These are phyloP conservation scores for Talaromyces marneffei DNA, from an alignment of 2,329 filamentous ascomycete species.

Conservation along the genomic window DNA sequence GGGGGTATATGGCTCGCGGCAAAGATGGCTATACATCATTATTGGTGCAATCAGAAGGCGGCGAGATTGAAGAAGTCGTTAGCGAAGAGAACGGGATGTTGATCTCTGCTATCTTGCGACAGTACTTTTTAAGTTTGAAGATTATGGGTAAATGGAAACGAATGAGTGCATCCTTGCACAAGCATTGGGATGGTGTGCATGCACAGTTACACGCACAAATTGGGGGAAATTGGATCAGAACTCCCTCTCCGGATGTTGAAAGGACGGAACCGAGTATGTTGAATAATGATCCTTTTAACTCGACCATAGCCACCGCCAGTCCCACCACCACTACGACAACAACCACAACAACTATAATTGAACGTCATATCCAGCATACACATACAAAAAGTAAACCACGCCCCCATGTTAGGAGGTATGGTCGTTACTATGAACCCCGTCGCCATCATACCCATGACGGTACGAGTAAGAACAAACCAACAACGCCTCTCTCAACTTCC, in stretches of 20 bases:
- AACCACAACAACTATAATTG: slow-evolving; percentile 2
- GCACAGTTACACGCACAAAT: slow-evolving; percentile 47
- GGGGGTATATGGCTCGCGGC: slow-evolving; percentile 83
- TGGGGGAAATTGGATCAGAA: slow-evolving; percentile 45
- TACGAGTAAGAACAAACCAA: neutral
- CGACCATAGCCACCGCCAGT: neutral
- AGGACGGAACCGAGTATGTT: slow-evolving; percentile 16
- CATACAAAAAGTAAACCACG: neutral
- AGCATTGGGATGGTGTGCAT: slow-evolving; percentile 63
- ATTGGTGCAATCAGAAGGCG: slow-evolving; percentile 69
- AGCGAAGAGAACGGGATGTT: slow-evolving; percentile 82
- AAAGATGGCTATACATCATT: slow-evolving; percentile 79
- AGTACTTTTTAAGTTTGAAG: slow-evolving; percentile 84
- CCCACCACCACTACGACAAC: neutral
- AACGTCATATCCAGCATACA: slow-evolving; percentile 1
- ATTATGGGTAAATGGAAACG: slow-evolving; percentile 74
- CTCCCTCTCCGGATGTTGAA: slow-evolving; percentile 28
- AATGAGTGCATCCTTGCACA: slow-evolving; percentile 57
- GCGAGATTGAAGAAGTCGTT: slow-evolving; percentile 69
- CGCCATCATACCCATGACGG: slow-evolving; percentile 2
- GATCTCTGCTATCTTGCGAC: slow-evolving; percentile 77
- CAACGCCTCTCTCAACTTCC: neutral
- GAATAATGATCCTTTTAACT: slow-evolving; percentile 39
- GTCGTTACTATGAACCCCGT: slow-evolving; percentile 11
- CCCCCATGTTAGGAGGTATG: slow-evolving; percentile 11